Evolutionary conservation across 2,329 filamentous ascomycete genomes (phyloP), one percentile per base, ranked within the genome.

Genomic region (Penicillium sp.): DNA sequence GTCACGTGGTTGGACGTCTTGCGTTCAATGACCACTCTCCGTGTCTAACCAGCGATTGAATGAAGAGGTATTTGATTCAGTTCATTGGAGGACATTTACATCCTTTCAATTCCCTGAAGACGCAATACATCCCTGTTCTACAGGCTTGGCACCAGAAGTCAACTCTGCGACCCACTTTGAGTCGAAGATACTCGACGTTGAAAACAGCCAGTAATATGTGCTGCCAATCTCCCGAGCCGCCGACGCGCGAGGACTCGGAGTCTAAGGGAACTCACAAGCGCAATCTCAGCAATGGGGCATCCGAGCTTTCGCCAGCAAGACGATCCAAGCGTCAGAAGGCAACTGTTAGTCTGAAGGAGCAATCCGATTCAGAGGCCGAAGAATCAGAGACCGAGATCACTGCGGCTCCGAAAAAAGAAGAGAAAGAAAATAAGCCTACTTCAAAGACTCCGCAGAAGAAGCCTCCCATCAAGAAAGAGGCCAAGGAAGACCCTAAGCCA

Each of bases 261-360:
- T 45, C 58, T 11, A 62, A 54, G 31, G 38, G 47, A 34, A 56
- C 47, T 45, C 66, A 60, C 55, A 71, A 70, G 54, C 63, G 67
- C 44, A 65, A 67, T 36, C 56, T 66, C 31, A 65, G 65, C 54
- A 63, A 63, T 49, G 54, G 55, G 39, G 55, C 53, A 21, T 57
- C 65, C 21, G 58, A 58, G 41, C 55, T 49, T 32, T 67, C 67
- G 10, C 65, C 67, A 42, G 50, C 60, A 34, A 58, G 69, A 54
- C 50, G 65, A 56, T 71, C 69, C 6, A 72, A 70, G 47, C 61
- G 68, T 6, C 57, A 67, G 43, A 70, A 61, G 48, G 61, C 65
- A 14, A 58, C 53, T 2, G 55, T 59, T 16, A 60, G 58, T 32
- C 42, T 57, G 10, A 64, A 60, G 29, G 63, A 62, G 34, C 47